Percentiles rank a stretch among this genome's conserved stretches.
Evolutionary conservation across 1,139 yeast species (phyloP).

Genomic region (Hansenula lynferdii): DNA sequence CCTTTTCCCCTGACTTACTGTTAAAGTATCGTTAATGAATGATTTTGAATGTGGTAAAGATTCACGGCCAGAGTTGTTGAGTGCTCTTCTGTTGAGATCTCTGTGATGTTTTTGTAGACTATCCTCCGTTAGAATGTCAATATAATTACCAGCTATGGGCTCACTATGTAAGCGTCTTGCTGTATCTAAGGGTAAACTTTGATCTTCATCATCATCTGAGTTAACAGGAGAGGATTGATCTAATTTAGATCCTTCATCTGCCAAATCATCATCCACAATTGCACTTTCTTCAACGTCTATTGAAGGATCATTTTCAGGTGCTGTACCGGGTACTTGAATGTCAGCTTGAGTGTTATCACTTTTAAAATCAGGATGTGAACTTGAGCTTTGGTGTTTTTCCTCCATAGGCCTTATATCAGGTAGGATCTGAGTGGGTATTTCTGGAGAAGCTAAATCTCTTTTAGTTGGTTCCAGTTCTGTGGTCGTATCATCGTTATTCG

Average conservation of each 20-base stretch:
- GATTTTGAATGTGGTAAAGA: background rate
- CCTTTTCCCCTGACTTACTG: background rate
- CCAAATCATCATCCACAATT: too few species aligned
- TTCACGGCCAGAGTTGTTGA: background rate
- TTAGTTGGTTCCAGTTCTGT: background rate
- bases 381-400: background rate
- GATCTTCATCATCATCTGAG: constrained; percentile 19
- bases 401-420: constrained; percentile 1
- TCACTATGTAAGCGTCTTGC: background rate
- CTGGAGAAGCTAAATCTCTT: background rate
- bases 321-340: constrained; percentile 20
- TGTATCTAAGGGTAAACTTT: background rate
- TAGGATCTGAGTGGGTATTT: background rate
- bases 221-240: constrained; percentile 13
- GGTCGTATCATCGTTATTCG: background rate
- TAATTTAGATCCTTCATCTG: too few species aligned
- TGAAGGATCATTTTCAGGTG: constrained; percentile 13
- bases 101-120: constrained; percentile 14
- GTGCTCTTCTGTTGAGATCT: constrained; percentile 4
- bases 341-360: constrained; percentile 12
- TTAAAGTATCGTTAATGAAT: background rate
- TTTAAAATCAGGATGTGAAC: background rate
- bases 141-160: background rate
- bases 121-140: constrained; percentile 13
- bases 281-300: background rate